Evolutionary conservation across 2,329 filamentous ascomycete genomes (phyloP), one percentile per base, ranked within the genome.

Genomic region (Daldinia sp.): DNA sequence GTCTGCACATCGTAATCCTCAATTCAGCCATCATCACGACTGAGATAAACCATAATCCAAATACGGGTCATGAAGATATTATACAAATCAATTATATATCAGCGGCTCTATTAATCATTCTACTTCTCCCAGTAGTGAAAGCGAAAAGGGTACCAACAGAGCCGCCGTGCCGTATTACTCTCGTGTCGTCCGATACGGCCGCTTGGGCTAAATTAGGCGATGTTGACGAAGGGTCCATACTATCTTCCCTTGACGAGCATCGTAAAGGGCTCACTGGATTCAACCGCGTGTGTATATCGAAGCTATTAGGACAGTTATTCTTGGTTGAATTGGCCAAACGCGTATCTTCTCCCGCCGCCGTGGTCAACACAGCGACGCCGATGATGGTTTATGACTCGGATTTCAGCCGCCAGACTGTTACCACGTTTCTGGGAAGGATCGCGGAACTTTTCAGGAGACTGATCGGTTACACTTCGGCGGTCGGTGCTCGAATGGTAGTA

Each of bases 1-100:
- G 78, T 10, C 65, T 84, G 4, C 81, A 85, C 64, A 78, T 79
- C 13, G 78, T 77, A 6, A 75, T 84, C 23, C 74, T 80, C 12
- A 84, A 76, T 56, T 71, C 50, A 1, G 50, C 28, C 13, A 35
- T 54, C 3, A 33, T 73, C 3, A 70, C 80, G 0, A 20, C 50
- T 0, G 9, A 44, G 9, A 9, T 6, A n/a, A 44, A 2, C 6
- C 10, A 10, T 1, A 44, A 44, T 10, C 41, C n/a, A 4, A 44
- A 4, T 3, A 44, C 41, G 0, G 44, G 54, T 23, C 61, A 63
- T 6, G 61, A 58, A 20, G 61, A 58, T 7, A 60, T 26, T 2
- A 59, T 64, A 44, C 54, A 59, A 10, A 35, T 33, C 15, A 67
- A 67, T 23, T 67, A 63, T 28, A 35, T 67, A 15, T 67, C 64